These are phyloP conservation scores for Cryptosporidium ubiquitum DNA, from an alignment of 169 alveolate genomes.

Conservation along the genomic window DNA sequence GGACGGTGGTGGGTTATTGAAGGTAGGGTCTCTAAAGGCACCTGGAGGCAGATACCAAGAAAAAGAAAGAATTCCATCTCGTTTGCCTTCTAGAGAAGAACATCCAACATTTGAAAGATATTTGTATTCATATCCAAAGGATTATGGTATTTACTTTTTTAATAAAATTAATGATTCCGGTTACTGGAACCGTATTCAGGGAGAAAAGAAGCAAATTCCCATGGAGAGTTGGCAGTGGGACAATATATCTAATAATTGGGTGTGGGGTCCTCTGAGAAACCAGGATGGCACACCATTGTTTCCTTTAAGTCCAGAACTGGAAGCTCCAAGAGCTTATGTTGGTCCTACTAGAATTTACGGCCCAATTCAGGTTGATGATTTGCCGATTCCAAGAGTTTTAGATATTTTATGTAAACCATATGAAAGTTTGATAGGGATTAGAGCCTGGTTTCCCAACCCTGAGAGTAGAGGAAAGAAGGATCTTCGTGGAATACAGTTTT, in stretches of 20 bases:
- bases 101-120: constrained; percentile 9
- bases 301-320: constrained; percentile 43
- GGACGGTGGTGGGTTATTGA: not conserved
- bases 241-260: constrained; percentile 10
- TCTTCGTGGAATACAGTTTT: constrained; percentile 66
- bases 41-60: constrained; percentile 7
- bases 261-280: constrained; percentile 61
- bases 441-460: constrained; percentile 74
- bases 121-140: constrained; percentile 49
- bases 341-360: constrained; percentile 68
- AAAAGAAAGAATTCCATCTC: constrained; percentile 27
- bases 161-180: not conserved
- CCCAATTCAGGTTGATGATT: constrained; percentile 65
- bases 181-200: constrained; percentile 11
- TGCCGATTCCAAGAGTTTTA: constrained; percentile 60
- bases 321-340: constrained; percentile 72
- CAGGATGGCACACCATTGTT: constrained; percentile 50
- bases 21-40: not conserved
- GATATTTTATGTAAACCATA: constrained; percentile 67
- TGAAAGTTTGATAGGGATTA: constrained; percentile 68
- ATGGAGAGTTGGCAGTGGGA: constrained; percentile 65
- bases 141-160: constrained; percentile 2
- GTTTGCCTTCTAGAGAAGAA: constrained; percentile 46
- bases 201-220: not conserved
- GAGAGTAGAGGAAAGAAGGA: constrained; percentile 70